Percentiles rank a stretch among this genome's conserved stretches.
phyloP scores from a whole-genome alignment of 2,329 filamentous ascomycete genomes.

The Aspergillus vadensis region DNA sequence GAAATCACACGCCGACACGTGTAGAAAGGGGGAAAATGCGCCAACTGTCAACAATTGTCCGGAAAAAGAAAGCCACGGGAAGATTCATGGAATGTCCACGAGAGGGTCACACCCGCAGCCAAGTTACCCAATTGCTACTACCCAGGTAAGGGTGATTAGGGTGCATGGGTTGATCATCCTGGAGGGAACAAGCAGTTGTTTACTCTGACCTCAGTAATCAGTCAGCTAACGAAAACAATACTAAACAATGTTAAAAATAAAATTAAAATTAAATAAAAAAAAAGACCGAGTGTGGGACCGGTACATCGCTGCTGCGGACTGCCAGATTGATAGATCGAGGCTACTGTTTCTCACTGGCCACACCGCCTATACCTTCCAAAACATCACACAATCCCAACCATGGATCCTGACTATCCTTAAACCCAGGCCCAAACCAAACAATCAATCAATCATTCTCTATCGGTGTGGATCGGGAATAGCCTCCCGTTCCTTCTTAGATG shows the following conservation, averaged over 20 bases:
- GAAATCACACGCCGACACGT: slow-evolving; percentile 16
- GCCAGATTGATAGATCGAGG: too few species aligned
- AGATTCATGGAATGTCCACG: not conserved
- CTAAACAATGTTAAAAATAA: too few species aligned
- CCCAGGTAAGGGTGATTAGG: too few species aligned
- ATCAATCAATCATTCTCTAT: too few species aligned
- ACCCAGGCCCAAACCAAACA: too few species aligned
- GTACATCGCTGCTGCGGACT: too few species aligned
- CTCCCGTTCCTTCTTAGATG: not conserved
- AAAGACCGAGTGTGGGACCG: too few species aligned
- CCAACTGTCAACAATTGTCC: slow-evolving; percentile 14
- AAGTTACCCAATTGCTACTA: too few species aligned
- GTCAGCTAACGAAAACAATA: too few species aligned
- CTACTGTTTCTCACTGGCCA: not conserved
- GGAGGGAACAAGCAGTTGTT: not conserved
- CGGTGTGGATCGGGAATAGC: not conserved
- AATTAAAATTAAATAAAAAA: too few species aligned
- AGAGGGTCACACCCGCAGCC: too few species aligned
- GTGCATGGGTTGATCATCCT: not conserved
- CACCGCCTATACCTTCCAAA: not conserved
- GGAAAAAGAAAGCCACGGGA: slow-evolving; percentile 2
- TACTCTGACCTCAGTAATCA: not conserved
- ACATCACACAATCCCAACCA: slow-evolving; percentile 4
- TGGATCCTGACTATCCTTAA: slow-evolving; percentile 1
- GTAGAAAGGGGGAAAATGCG: slow-evolving; percentile 12